Base-by-base conservation (phyloP, 1,139 yeast genomes). In the Yamadazyma kanchanaburiensis region DNA sequence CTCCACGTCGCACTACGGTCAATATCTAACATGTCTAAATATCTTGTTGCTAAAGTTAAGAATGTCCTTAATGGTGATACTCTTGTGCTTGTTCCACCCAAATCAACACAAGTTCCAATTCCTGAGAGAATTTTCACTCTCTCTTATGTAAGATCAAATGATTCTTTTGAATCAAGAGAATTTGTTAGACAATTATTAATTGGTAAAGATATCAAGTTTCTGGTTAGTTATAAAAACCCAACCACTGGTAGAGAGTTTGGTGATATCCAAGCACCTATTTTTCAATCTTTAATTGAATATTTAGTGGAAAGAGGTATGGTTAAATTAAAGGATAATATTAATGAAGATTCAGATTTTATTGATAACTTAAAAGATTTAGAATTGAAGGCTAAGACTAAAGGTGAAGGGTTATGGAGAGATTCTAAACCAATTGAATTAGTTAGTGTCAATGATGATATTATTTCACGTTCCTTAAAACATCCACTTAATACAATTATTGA, bases 21-120 rank as follows among this genome's bases (percentile, higher is more conserved):
- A 22, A 9, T 24, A 10, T 12, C 12, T 15, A 31, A 3, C 3
- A 35, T 35, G 39, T 22, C 27, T 15, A 31, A 46, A 29, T 31
- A 27, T 12, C 64, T 66, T 39, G 60, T 68, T 38, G 83, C 81
- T 26, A 74, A 66, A 52, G 91, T 84, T 33, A 82, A 82, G 51
- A 70, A 77, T 30, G 86, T 83, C 15, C 54, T 80, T 25, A 80
- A 86, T 30, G 88, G 85, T 4, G 94, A 84, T 58, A 77, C 89
- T n/a, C 49, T 84, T 27, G 73, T 81, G 24, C 68, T 84, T 40
- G 67, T 70, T n/a, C 84, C 87, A 2, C 42, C 71, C 25, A 69
- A 69, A 37, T 49, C 67, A 22, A 40, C 60, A 22, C 66, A 58
- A 39, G 52, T 70, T 27, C 74, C 78, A 3, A 54, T 55, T 22